Base-by-base conservation (phyloP, 163 green algal species). In the Trebouxia gelatinosa region DNA sequence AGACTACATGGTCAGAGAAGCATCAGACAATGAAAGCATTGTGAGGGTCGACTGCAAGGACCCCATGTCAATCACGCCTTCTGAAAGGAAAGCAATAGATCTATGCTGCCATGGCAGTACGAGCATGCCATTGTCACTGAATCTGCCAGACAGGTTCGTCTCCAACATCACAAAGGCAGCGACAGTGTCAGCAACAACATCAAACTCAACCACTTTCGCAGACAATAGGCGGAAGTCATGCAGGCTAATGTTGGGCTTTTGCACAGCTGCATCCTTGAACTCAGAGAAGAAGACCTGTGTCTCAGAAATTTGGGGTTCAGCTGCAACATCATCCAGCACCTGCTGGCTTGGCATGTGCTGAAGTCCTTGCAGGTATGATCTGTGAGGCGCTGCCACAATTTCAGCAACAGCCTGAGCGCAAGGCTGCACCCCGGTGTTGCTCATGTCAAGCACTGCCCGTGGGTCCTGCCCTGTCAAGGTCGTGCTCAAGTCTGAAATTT, bases 21-120 rank as follows among this genome's bases (percentile, higher is more conserved):
- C n/a, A n/a, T n/a, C n/a, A n/a, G n/a, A n/a, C n/a, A n/a, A n/a
- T n/a, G n/a, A n/a, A n/a, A n/a, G n/a, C n/a, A n/a, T n/a, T n/a
- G n/a, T n/a, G n/a, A n/a, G n/a, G n/a, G n/a, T n/a, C n/a, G n/a
- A n/a, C n/a, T n/a, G n/a, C n/a, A n/a, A n/a, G n/a, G n/a, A n/a
- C n/a, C n/a, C n/a, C n/a, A n/a, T n/a, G n/a, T n/a, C n/a, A n/a
- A n/a, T n/a, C n/a, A n/a, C n/a, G n/a, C n/a, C n/a, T n/a, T 76
- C 40, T 46, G 43, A 59, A n/a, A 62, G 4, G 48, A 87, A 89
- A 0, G 46, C 28, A 23, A 89, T 11, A 1, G 66, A 59, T 16
- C 43, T 40, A 7, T 74, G 54, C 65, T 82, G 59, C 82, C 82
- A 87, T 0, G 85, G 82, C 78, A 85, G 57, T 70, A 89, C 32